Conservation (phyloP, 768 basidiomycete genomes). For the Russula emetica region DNA sequence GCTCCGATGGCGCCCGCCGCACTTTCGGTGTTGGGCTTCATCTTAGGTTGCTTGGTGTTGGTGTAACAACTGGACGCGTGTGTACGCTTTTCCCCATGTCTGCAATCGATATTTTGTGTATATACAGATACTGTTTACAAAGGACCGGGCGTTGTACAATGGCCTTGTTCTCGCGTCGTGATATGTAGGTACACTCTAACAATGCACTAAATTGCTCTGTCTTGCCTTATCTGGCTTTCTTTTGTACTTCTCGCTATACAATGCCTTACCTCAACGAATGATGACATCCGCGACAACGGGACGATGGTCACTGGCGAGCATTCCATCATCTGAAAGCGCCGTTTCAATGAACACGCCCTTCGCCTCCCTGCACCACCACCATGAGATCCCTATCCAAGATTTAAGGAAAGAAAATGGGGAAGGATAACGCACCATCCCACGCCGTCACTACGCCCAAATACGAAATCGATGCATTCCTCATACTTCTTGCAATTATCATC, state of each 20-base stretch:
- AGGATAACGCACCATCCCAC: slow-evolving; percentile 39
- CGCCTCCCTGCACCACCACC: slow-evolving; percentile 1
- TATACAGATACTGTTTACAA: background rate
- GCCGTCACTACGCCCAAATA: slow-evolving; percentile 47
- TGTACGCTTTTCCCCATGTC: background rate
- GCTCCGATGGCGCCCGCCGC: background rate
- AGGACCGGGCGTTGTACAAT: background rate
- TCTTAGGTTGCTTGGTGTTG: background rate
- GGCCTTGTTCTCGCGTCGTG: background rate
- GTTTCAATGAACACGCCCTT: slow-evolving; percentile 4
- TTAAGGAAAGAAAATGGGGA: background rate
- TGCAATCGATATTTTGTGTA: background rate
- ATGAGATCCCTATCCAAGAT: background rate
- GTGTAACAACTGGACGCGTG: background rate
- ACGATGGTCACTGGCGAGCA: slow-evolving; percentile 53
- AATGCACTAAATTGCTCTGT: background rate
- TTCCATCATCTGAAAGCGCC: slow-evolving; percentile 34
- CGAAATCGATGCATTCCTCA: slow-evolving; percentile 48
- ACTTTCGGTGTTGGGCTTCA: background rate
- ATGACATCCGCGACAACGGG: slow-evolving; percentile 47
- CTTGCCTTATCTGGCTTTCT: background rate
- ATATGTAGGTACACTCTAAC: background rate
- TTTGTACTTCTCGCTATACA: too few species aligned
- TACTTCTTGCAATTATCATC: slow-evolving; percentile 37
- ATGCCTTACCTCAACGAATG: background rate